Evolutionary conservation across 768 basidiomycete species (phyloP), one percentile per base, ranked within the genome.

Genomic region (Lyophyllum atratum): DNA sequence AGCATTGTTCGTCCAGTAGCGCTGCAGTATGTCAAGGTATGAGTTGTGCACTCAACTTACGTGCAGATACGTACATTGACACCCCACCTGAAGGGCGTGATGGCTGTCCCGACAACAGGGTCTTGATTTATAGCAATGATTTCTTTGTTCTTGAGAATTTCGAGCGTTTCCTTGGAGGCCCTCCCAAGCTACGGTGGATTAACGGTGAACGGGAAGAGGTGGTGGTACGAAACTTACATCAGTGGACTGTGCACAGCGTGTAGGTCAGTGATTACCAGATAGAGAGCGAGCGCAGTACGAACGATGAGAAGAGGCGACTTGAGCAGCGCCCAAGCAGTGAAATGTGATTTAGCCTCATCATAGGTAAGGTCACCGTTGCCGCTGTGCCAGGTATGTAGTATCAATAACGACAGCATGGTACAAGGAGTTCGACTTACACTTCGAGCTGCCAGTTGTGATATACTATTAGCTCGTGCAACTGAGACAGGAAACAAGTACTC

Each of bases 291-390:
- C 33, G 43, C n/a, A 34, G 49, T 9, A 68, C 70, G 34, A 33
- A 78, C 75, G 4, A 62, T 56, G 56, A 89, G 67, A 31, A 89
- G 78, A 1, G 87, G 86, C 0, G 73, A 74, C 65, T 86, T 88
- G 83, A 86, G 80, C 39, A 89, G 67, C 9, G 86, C 86, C 87
- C 87, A 89, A 2, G 85, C 85, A 0, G 86, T 87, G 68, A 87
- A 89, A 64, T 89, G 87, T 1, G 86, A 82, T 69, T 87, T 87
- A 3, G 80, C 68, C 68, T 89, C 87, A 2, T 88, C 86, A 64
- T 73, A 81, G 0, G 83, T 78, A 11, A 89, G 66, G 22, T 79
- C 76, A 5, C 85, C 87, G 60, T 89, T 89, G 12, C 87, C 87
- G 19, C 84, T 85, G 62, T 3, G 43, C n/a, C 4, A 21, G 31